phyloP scores from a whole-genome alignment of 2,329 filamentous ascomycete genomes.

The Pyricularia grisea region DNA sequence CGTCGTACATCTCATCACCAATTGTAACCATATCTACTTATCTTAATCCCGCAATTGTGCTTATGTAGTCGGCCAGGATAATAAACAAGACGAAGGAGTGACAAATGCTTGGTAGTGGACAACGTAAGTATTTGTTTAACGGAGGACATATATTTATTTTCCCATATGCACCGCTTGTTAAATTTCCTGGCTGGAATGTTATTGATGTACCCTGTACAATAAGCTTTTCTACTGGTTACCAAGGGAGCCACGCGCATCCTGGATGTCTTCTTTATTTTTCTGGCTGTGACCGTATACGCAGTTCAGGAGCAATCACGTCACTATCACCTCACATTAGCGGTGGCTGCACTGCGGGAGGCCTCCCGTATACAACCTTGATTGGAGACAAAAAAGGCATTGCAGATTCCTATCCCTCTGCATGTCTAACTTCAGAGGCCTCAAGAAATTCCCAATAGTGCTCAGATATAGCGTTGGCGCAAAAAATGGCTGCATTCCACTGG shows the following conservation, averaged over 20 bases:
- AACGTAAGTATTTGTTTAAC: neutral
- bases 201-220: neutral
- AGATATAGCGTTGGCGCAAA: neutral
- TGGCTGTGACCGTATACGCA: conserved; percentile 14
- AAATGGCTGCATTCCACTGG: neutral
- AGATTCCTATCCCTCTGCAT: neutral
- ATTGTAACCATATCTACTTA: neutral
- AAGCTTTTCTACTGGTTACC: neutral
- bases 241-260: neutral
- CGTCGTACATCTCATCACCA: neutral
- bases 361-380: neutral
- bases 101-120: neutral
- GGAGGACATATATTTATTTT: neutral
- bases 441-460: neutral
- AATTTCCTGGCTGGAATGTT: neutral
- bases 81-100: neutral
- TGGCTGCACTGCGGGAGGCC: neutral
- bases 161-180: neutral
- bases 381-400: neutral
- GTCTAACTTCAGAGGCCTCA: neutral
- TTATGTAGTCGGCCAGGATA: neutral
- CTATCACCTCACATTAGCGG: neutral
- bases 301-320: neutral
- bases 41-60: neutral
- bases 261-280: neutral